Base-by-base conservation (phyloP, 495 filamentous ascomycete genomes). In the Penicillium subrubescens region DNA sequence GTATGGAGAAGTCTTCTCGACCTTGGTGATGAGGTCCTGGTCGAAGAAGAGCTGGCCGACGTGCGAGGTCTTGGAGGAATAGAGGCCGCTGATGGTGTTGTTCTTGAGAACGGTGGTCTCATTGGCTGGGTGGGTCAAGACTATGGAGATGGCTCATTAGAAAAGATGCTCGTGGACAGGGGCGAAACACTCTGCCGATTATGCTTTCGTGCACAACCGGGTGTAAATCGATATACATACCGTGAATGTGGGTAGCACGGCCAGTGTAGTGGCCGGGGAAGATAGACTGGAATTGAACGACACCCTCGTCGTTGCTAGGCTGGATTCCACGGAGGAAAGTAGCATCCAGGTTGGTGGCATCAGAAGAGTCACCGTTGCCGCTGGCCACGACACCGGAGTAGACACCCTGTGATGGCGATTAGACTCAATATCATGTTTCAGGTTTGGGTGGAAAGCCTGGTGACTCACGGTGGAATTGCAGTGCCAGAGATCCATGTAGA, bases 41-140 rank as follows among this genome's bases (percentile, higher is more conserved):
- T 88, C 84, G 61, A 83, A 90, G 84, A 87, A 90, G 41, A 88
- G 50, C 70, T 90, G 86, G 27, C 87, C 86, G 59, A 89, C 77
- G 71, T 90, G 84, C 2, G 81, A 75, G 12, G 74, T 65, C 14
- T 66, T 57, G 3, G 71, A 46, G 43, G 65, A 71, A 63, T 76
- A 76, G 0, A 77, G 67, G 19, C 74, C 76, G 25, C 66, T 61
- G 21, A 80, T 59, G 29, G 76, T 80, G 44, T 71, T 65, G 67
- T 80, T 80, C 3, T 62, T 21, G 6, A 71, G 63, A 2, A 74
- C 66, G 0, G 51, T 61, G 21, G 76, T 77, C n/a, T 74, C 76
- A 25, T 74, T 72, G 57, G 65, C 66, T n/a, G 71, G 61, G 71
- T 79, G 78, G 19, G 74, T 72, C 34, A 81, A 72, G n/a, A 81